Base-by-base conservation (phyloP, 2,329 filamentous ascomycete species). In the Dryadomyces sulphureus region DNA sequence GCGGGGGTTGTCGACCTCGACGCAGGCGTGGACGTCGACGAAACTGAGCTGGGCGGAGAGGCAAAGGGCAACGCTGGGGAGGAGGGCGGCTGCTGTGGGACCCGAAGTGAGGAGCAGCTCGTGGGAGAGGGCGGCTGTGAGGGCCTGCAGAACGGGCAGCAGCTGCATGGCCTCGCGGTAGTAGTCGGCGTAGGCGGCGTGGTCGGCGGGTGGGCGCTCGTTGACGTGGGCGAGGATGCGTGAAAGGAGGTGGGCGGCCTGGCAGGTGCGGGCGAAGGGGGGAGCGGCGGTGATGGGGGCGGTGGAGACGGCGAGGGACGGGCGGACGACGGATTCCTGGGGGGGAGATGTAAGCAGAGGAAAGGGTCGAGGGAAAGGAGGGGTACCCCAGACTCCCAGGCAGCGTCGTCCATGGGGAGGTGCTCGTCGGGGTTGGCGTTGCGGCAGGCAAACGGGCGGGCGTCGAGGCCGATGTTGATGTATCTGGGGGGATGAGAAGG, bases 201-300 rank as follows among this genome's bases (percentile, higher is more conserved):
- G 34, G 16, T 14, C n/a, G 46, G 5, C 38, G n/a, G 42, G 17
- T 7, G 24, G 27, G 7, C 3, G 20, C 36, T 49, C 38, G 41
- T 50, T 51, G 20, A 30, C 40, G 42, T 53, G 49, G 11, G 17
- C 36, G n/a, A 48, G 40, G 21, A 51, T 48, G n/a, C 51, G 49
- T 7, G 49, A 48, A 6, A 53, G 45, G 11, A 53, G 45, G 21
- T 50, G 43, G 8, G 49, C 45, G 9, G 51, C 49, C 41, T 53
- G 51, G 40, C 51, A 53, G 8, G 49, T 46, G 12, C 51, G 41
- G 25, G 51, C 47, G 36, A 49, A 53, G 4, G 51, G 46, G 3
- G 49, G 41, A 3, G 46, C 51, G 7, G 43, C 38, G 17, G 35
- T 21, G 16, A 45, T 17, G 21, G 36, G 40, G 11, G 48, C 46